These are phyloP conservation scores for Melastoma candidum DNA, from an alignment of 441 rosid genomes.

Conservation along the genomic window DNA sequence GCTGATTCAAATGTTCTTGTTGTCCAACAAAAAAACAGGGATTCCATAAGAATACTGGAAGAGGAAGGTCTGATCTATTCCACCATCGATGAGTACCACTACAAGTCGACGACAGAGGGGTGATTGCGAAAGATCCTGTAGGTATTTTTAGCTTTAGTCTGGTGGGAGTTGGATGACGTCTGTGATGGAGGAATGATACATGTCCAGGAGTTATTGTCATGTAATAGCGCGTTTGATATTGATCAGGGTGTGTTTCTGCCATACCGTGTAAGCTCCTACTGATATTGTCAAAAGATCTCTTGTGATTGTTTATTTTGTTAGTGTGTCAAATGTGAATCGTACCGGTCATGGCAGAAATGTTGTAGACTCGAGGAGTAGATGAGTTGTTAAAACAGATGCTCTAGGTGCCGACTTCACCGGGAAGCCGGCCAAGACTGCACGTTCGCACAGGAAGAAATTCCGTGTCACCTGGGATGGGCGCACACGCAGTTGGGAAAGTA, in stretches of 20 bases:
- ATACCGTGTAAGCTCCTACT: no score
- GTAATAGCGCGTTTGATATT: no score
- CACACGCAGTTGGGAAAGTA: slow-evolving; percentile 6
- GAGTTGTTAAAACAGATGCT: slow-evolving; percentile 4
- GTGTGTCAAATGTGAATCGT: background rate
- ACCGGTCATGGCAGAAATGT: slow-evolving; percentile 3
- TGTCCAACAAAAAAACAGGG: slow-evolving; percentile 28
- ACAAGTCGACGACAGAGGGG: slow-evolving; percentile 52
- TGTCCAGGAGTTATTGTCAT: no score
- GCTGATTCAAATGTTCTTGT: background rate
- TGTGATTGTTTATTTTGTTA: background rate
- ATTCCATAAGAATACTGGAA: slow-evolving; percentile 60
- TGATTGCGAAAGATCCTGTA: slow-evolving; percentile 6
- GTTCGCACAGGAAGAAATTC: slow-evolving; percentile 8
- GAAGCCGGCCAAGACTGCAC: slow-evolving; percentile 7
- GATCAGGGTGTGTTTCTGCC: no score
- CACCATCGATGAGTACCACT: slow-evolving; percentile 84
- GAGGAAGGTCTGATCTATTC: slow-evolving; percentile 87
- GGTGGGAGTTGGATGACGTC: no score
- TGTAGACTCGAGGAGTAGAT: slow-evolving; percentile 5
- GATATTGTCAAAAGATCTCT: background rate
- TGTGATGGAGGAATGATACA: no score
- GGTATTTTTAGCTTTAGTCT: no score
- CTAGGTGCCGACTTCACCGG: slow-evolving; percentile 1
- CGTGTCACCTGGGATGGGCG: slow-evolving; percentile 9